phyloP scores from a whole-genome alignment of 163 green algal genomes.

The Volvox carteri region DNA sequence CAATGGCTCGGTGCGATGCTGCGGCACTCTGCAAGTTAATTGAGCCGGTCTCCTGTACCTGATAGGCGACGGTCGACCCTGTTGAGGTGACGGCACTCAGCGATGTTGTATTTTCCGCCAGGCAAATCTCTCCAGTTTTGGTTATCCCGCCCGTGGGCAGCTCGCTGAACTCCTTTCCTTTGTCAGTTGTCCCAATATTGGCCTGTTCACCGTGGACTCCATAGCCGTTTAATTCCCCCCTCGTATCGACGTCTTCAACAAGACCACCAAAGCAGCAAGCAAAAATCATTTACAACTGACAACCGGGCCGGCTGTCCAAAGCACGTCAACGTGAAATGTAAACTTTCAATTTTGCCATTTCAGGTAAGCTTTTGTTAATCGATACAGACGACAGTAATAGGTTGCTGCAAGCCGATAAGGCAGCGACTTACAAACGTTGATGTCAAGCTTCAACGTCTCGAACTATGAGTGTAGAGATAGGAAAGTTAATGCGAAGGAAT shows the following conservation, averaged over 20 bases:
- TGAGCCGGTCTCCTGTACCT: background rate
- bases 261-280: conserved; percentile 31
- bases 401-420: too few species aligned
- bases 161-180: conserved; percentile 12
- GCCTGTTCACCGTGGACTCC: background rate
- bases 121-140: background rate
- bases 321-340: background rate
- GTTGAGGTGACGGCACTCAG: background rate
- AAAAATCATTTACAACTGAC: conserved; percentile 16
- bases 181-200: background rate
- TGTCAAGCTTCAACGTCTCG: too few species aligned
- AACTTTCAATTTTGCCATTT: background rate
- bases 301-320: background rate
- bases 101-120: conserved; percentile 4
- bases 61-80: background rate
- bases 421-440: too few species aligned
- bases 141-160: background rate
- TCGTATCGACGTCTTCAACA: background rate
- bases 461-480: too few species aligned
- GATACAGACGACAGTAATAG: too few species aligned
- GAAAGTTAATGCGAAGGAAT: too few species aligned
- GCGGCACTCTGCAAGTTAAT: background rate
- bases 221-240: background rate
- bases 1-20: too few species aligned
- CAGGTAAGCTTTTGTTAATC: too few species aligned